These are phyloP conservation scores for Dryas alaskensis DNA, from an alignment of 306 rosid genomes.

Conservation along the genomic window DNA sequence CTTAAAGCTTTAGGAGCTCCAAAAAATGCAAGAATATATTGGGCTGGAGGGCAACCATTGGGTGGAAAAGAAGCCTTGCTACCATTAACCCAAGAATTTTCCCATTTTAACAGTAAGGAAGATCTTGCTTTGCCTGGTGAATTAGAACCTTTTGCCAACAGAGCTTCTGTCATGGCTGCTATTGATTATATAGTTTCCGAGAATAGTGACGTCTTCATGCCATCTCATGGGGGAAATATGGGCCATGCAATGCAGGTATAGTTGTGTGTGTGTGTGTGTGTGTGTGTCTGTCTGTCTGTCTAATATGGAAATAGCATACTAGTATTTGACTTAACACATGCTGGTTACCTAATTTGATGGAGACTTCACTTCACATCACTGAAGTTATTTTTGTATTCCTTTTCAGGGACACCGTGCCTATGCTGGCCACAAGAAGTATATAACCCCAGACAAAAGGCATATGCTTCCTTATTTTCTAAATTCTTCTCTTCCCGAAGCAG, in stretches of 20 bases:
- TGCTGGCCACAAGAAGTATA: constrained; percentile 86
- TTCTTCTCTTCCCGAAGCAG: constrained; percentile 64
- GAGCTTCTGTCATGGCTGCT: constrained; percentile 94
- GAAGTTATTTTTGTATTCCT: background rate
- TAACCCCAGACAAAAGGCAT: constrained; percentile 94
- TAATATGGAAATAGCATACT: background rate
- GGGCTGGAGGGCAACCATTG: constrained; percentile 97
- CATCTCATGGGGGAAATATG: constrained; percentile 99
- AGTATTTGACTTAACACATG: background rate
- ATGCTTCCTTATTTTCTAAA: constrained; percentile 75
- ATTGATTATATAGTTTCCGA: constrained; percentile 83
- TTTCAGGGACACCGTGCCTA: constrained; percentile 87
- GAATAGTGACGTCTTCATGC: constrained; percentile 94
- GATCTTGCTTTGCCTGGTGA: constrained; percentile 78
- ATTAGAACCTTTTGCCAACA: constrained; percentile 60
- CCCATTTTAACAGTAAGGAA: constrained; percentile 71
- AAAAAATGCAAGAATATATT: constrained; percentile 61
- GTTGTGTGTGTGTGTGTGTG: background rate
- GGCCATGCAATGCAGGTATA: constrained; percentile 93
- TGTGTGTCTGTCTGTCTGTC: background rate
- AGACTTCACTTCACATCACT: background rate
- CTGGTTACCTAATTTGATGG: background rate
- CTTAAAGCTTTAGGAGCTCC: constrained; percentile 95
- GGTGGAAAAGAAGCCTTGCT: constrained; percentile 88
- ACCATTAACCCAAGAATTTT: constrained; percentile 61